Evolutionary conservation across 768 basidiomycete species (phyloP), one percentile per base, ranked within the genome.

Genomic region (Auricularia sp.): DNA sequence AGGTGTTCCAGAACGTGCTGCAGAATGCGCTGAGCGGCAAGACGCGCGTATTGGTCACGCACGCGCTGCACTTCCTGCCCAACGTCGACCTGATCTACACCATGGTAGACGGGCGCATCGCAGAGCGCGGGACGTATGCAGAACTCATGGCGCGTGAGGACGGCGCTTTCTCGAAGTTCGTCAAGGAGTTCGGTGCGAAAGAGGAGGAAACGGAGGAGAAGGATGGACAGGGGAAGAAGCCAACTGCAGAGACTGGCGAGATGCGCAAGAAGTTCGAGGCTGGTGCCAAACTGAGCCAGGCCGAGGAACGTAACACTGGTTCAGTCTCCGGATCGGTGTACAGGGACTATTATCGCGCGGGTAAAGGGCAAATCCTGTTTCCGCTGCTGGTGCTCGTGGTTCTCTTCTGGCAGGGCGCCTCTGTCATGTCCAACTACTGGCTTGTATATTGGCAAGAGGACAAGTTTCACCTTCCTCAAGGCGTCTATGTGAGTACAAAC

Each of bases 41-140:
- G 73, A 96, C 94, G 7, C 83, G 91, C 35, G 79, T 98, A 58
- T 84, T 98, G 62, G 93, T 96, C 58, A 98, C 94, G 0, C 93
- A 96, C 70, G 92, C 91, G 1, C 79, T 96, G 8, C 93, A 96
- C 74, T 90, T 95, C 78, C 81, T 98, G 33, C 88, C 90, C 1
- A 80, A 88, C 64, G 90, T 91, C 34, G 93, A 96, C 73, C 90
- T 91, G 71, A 88, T 98, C 71, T 86, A 87, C 71, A 86, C 87
- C 39, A 76, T 98, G 61, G 80, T 81, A 11, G 85, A 93, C 47
- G 93, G 94, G 5, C 79, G 77, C 42, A 84, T 98, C 65, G 83
- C 82, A 23, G 93, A 96, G 73, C 82, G 81, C 11, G 94, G 94
- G 2, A 87, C 91, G 1, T 96, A 90, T 68, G 70, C 76, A 0